phyloP scores from a whole-genome alignment of 1,284 basidiomycete genomes.

The Lentinula novae-zelandiae region DNA sequence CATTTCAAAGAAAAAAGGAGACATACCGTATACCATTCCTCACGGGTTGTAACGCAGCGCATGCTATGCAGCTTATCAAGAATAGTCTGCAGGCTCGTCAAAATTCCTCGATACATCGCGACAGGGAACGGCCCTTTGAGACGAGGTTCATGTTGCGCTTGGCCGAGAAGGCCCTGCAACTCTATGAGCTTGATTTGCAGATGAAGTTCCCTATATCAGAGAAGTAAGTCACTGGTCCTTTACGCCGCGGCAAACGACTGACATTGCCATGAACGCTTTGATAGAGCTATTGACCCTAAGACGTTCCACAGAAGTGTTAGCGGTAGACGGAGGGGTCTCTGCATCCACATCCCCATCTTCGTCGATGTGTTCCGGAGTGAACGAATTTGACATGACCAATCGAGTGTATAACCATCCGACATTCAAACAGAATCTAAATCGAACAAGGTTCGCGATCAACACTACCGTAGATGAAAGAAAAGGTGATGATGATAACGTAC shows the following conservation, averaged over 20 bases:
- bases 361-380: conserved; percentile 39
- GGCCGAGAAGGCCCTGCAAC: conserved; percentile 76
- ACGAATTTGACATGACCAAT: conserved; percentile 75
- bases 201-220: conserved; percentile 78
- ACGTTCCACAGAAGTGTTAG: conserved; percentile 22
- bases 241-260: conserved; percentile 20
- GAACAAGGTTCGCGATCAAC: background rate
- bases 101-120: conserved; percentile 76
- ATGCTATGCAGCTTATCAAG: conserved; percentile 90
- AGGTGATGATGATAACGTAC: conserved; percentile 40
- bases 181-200: conserved; percentile 88
- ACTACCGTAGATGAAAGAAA: background rate
- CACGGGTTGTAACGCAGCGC: conserved; percentile 90
- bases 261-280: conserved; percentile 90
- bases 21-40: conserved; percentile 82
- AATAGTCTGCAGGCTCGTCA: conserved; percentile 86
- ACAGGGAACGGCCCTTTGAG: conserved; percentile 92
- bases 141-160: conserved; percentile 91
- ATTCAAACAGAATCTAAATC: conserved; percentile 71
- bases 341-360: conserved; percentile 27
- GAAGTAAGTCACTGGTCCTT: background rate
- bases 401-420: conserved; percentile 84
- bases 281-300: conserved; percentile 60
- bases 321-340: conserved; percentile 22
- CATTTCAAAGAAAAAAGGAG: background rate